Evolutionary conservation across 2,329 filamentous ascomycete species (phyloP), one percentile per base, ranked within the genome.

Genomic region (Scopulariopsis brevicaulis): DNA sequence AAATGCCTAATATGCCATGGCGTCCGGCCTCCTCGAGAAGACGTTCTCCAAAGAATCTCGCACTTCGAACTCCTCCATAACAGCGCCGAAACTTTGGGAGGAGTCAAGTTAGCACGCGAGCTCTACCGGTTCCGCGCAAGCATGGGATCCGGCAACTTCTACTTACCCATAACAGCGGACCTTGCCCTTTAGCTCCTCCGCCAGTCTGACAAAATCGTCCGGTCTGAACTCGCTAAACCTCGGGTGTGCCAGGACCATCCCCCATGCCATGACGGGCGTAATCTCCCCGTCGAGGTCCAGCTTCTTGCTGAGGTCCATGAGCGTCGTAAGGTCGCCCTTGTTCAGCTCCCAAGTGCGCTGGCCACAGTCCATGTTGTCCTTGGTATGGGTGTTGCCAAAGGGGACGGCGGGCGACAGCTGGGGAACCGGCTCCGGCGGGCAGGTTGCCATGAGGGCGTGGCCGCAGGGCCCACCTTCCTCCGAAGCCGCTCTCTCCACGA

Each of bases 211-310:
- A 64, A 96, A 83, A 66, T 96, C 90, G 46, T 82, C 79, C 56
- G 74, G 71, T 18, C 76, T 82, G 63, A 96, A 73, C 63, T 87
- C 83, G 5, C 69, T 68, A 62, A 92, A 84, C 61, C 86, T 78
- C 43, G 87, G 82, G 70, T 94, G 86, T 53, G 78, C 80, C 61
- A 90, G 75, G 55, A 97, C 80, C 73, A 89, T 87, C 55, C 90
- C 87, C 84, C 94, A 93, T 0, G 92, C 92, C 90, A 96, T 96
- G 63, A 96, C 89, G 0, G 94, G 94, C 20, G 93, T 97, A 65
- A 97, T 89, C 72, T 95, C 90, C 56, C 90, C 90, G 61, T 94
- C 89, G 2, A 94, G 82, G 64, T 94, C 86, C 28, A 96, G 78
- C 64, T 86, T 84, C 64, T 85, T 82, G 73, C 90, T 96, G 58